phyloP scores from a whole-genome alignment of 2,329 filamentous ascomycete species.

The Boeremia exigua region DNA sequence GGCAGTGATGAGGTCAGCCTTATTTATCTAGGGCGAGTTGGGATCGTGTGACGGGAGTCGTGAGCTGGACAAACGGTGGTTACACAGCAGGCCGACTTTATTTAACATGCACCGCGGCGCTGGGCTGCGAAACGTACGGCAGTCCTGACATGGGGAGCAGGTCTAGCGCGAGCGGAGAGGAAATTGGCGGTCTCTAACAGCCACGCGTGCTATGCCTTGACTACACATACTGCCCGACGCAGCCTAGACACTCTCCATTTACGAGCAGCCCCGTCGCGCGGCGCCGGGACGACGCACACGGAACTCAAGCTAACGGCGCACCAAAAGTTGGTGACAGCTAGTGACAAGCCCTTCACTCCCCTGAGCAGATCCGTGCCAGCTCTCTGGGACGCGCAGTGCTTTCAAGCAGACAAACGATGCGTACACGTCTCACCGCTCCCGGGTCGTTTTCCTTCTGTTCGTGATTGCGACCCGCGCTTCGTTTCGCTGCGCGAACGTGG shows the following conservation, averaged over 20 bases:
- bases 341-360: slow-evolving; percentile 27
- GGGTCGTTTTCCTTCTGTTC: slow-evolving; percentile 11
- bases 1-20: slow-evolving; percentile 34
- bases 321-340: slow-evolving; percentile 25
- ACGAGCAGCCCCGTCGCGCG: slow-evolving; percentile 30
- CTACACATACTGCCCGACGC: slow-evolving; percentile 18
- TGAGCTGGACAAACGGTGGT: slow-evolving; percentile 18
- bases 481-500: slow-evolving; percentile 20
- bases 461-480: slow-evolving; percentile 15
- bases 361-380: slow-evolving; percentile 40
- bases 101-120: slow-evolving; percentile 36
- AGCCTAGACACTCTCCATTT: slow-evolving; percentile 30
- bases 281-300: slow-evolving; percentile 43
- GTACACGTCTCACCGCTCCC: slow-evolving; percentile 31
- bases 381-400: slow-evolving; percentile 25
- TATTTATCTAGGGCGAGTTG: slow-evolving; percentile 30
- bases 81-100: slow-evolving; percentile 29
- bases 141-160: slow-evolving; percentile 28
- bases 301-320: slow-evolving; percentile 35
- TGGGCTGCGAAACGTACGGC: slow-evolving; percentile 35
- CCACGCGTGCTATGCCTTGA: slow-evolving; percentile 16
- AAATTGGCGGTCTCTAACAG: slow-evolving; percentile 18
- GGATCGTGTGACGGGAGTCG: slow-evolving; percentile 21
- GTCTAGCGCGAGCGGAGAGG: slow-evolving; percentile 33
- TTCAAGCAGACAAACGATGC: slow-evolving; percentile 19